Base-by-base conservation (phyloP, 2,329 filamentous ascomycete species). In the Stylonectria norvegica region DNA sequence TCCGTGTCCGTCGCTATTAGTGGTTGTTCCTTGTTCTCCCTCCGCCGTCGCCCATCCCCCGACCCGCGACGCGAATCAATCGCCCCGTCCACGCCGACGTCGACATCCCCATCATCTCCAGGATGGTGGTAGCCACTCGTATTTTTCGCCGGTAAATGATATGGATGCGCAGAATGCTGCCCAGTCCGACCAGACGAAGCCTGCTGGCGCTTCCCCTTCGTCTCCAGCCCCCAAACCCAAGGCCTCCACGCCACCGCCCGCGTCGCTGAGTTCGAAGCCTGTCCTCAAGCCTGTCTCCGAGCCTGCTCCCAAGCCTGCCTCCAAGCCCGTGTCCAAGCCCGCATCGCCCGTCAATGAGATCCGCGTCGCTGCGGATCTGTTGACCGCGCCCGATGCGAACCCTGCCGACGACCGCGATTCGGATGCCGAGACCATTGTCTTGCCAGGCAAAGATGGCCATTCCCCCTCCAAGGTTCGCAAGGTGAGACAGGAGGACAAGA, bases 401-500 rank as follows among this genome's bases (percentile, higher is more conserved):
- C 61, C 60, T 16, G 67, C 67, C 10, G 8, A 7, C 42, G 81
- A 82, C 43, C 79, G 74, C 56, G 80, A 83, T 53, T 86, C 83
- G 2, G 83, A 86, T 57, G 82, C 83, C 34, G 83, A 86, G 65
- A 86, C 83, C 11, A 83, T 86, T 47, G 81, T 86, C 23, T 62
- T 85, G 22, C 74, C 79, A 9, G 79, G 78, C 19, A 84, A 83
- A 57, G 76, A 83, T 58, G 78, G 78, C 27, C 69, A 79, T 54
- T 83, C 79, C 17, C 79, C 79, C 1, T 77, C 78, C 43, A 83
- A 83, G 61, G 69, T 70, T 43, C 74, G 78, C 43, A 83, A 83
- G 63, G 69, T 78, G 33, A 83, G 82, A 59, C 78, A 83, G 49
- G 81, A 84, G 58, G 78, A 82, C 56, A 75, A 70, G 55, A 78